Conservation (phyloP, 2,329 filamentous ascomycete genomes). For the Chrysoporthe deuterocubensis region DNA sequence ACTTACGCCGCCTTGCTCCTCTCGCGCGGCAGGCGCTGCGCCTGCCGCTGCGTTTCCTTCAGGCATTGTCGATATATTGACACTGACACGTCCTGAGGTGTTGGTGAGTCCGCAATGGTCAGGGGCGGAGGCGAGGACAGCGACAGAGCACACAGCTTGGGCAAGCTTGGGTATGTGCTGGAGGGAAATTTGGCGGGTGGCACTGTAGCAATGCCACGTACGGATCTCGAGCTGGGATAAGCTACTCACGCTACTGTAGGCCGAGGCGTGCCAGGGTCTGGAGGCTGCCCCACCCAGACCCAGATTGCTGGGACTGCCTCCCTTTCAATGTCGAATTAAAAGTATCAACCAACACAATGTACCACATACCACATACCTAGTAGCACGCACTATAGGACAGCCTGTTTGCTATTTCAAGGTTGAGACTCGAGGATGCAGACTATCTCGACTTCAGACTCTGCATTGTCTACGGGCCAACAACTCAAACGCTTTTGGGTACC, state of each 20-base stretch:
- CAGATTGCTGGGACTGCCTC: background rate
- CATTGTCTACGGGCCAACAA: background rate
- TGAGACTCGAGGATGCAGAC: too few relatives aligned
- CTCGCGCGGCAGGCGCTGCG: slow-evolving; percentile 26
- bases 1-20: slow-evolving; percentile 29
- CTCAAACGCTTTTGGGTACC: too few relatives aligned
- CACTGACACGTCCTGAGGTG: slow-evolving; percentile 19
- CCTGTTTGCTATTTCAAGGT: too few relatives aligned
- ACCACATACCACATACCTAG: background rate
- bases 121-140: slow-evolving; percentile 9
- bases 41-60: slow-evolving; percentile 28
- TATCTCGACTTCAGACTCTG: background rate
- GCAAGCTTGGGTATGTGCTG: background rate
- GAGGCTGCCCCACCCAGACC: background rate
- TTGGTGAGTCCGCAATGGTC: slow-evolving; percentile 13
- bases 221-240: background rate
- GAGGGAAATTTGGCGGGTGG: slow-evolving; percentile 1
- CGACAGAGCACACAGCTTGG: background rate
- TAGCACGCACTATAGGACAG: background rate
- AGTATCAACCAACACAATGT: too few relatives aligned
- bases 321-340: background rate
- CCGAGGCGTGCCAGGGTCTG: too few relatives aligned
- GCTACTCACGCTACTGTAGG: background rate
- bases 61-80: slow-evolving; percentile 24
- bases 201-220: slow-evolving; percentile 1